phyloP scores from a whole-genome alignment of 306 rosid genomes.

The Cucurbita argyrosperma region DNA sequence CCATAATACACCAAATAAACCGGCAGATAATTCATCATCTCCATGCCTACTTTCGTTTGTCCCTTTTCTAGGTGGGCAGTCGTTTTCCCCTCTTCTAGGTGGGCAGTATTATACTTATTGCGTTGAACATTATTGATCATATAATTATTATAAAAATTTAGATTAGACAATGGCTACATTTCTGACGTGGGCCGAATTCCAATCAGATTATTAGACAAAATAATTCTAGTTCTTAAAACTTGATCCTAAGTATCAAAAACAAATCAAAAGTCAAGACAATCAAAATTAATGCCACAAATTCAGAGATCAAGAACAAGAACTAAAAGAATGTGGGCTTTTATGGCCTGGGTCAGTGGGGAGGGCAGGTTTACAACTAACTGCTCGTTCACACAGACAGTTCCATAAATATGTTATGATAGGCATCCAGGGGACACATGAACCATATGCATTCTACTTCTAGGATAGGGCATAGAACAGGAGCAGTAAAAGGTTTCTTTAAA shows the following conservation, averaged over 20 bases:
- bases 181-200: not conserved
- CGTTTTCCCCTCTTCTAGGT: not conserved
- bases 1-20: not conserved
- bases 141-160: not conserved
- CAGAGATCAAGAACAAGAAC: not conserved
- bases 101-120: not conserved
- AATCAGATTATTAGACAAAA: not conserved
- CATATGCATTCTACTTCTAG: not conserved
- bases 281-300: not conserved
- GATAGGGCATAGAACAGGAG: not conserved
- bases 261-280: not conserved
- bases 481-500: not conserved
- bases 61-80: not conserved
- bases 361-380: not conserved
- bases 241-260: not conserved
- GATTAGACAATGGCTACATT: not conserved
- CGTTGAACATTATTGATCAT: not conserved
- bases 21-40: not conserved
- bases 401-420: not conserved
- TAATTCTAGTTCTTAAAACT: not conserved
- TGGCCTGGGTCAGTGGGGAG: not conserved
- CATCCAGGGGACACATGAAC: not conserved
- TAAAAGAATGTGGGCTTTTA: not conserved
- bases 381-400: not conserved
- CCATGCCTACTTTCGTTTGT: not conserved